phyloP scores from a whole-genome alignment of 441 rosid species.

The Capsella rubella region DNA sequence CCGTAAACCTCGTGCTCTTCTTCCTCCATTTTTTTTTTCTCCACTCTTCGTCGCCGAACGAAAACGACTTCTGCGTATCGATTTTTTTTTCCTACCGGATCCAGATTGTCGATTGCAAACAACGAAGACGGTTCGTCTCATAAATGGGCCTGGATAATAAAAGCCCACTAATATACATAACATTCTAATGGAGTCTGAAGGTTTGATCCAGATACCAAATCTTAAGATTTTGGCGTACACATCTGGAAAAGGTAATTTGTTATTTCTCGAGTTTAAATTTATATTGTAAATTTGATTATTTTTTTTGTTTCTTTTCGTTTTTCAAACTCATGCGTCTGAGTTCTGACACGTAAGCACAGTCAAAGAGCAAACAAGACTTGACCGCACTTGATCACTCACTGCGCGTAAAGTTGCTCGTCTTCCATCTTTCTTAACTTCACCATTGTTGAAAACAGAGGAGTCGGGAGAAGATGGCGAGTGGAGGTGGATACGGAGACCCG shows the following conservation, averaged over 20 bases:
- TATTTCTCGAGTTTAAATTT: too few species aligned
- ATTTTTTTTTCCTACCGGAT: not conserved
- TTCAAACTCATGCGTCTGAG: not conserved
- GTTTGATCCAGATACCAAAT: too few species aligned
- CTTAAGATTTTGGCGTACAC: too few species aligned
- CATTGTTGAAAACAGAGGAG: constrained; percentile 11
- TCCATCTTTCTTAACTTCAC: not conserved
- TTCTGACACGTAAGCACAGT: not conserved
- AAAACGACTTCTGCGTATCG: not conserved
- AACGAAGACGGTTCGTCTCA: too few species aligned
- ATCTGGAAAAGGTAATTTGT: too few species aligned
- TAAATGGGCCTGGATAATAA: not conserved
- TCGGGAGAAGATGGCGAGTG: constrained; percentile 48
- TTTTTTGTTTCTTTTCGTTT: too few species aligned
- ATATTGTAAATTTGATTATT: too few species aligned
- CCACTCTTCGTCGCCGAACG: not conserved
- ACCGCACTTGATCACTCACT: too few species aligned
- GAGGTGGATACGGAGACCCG: constrained; percentile 73
- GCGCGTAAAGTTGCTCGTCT: not conserved
- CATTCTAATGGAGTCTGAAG: too few species aligned
- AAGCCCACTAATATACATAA: not conserved
- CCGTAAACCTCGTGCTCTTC: constrained; percentile 71
- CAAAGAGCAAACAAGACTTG: not conserved
- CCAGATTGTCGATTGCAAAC: not conserved
- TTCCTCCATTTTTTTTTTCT: constrained; percentile 51